phyloP scores from a whole-genome alignment of 352 stramenopile species.

The Globisporangium uncinulatum region DNA sequence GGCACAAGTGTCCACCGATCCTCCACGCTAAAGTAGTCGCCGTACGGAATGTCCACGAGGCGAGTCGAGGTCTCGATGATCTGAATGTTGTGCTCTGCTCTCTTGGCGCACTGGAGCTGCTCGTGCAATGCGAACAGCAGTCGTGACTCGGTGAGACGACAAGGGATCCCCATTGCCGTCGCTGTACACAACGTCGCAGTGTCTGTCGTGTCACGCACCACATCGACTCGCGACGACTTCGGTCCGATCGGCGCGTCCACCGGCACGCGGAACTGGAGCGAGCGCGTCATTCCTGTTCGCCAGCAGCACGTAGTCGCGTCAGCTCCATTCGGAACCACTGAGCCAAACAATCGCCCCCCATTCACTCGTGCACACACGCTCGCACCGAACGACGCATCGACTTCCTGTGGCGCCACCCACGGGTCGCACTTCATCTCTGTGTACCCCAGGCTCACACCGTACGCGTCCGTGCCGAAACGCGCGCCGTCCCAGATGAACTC shows the following conservation, averaged over 20 bases:
- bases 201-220: conserved; percentile 27
- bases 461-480: conserved; percentile 63
- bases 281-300: conserved; percentile 44
- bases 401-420: conserved; percentile 49
- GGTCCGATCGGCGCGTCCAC: conserved; percentile 78
- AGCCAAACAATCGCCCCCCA: background rate
- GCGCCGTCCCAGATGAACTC: conserved; percentile 62
- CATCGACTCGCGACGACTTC: conserved; percentile 76
- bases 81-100: conserved; percentile 26
- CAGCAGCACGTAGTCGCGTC: background rate
- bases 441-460: conserved; percentile 47
- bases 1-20: conserved; percentile 76
- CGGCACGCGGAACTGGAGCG: conserved; percentile 68
- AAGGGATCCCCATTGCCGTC: background rate
- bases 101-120: conserved; percentile 63
- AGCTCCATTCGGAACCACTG: background rate
- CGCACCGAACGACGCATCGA: conserved; percentile 32
- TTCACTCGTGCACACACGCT: background rate
- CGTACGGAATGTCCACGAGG: conserved; percentile 81
- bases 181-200: background rate
- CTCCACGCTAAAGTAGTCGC: conserved; percentile 85
- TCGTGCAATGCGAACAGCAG: background rate
- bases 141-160: background rate
- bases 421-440: conserved; percentile 71
- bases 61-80: conserved; percentile 74